Evolutionary conservation across 2,329 filamentous ascomycete species (phyloP).

Genomic region (Hypoxylon sp.): DNA sequence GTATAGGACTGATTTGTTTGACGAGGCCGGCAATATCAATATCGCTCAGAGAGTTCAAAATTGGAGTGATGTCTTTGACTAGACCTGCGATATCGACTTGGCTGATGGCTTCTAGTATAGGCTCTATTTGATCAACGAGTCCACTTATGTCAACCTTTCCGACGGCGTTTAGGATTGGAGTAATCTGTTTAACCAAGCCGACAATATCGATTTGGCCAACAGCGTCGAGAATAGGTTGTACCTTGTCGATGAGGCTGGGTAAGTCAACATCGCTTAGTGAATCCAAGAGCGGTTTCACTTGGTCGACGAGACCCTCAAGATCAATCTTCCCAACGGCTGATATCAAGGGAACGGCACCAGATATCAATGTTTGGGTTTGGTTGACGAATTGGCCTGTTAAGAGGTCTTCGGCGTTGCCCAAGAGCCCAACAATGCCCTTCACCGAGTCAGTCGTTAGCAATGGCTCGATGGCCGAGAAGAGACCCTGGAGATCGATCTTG

Average conservation of each 20-base stretch:
- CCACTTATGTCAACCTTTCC: constrained; percentile 47
- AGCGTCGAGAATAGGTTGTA: constrained; percentile 46
- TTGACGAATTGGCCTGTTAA: constrained; percentile 40
- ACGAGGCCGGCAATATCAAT: constrained; percentile 50
- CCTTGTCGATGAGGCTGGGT: constrained; percentile 47
- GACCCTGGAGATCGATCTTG: constrained; percentile 48
- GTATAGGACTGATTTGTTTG: constrained; percentile 44
- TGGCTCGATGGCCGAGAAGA: constrained; percentile 48
- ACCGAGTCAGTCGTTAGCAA: constrained; percentile 47
- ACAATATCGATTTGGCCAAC: constrained; percentile 34
- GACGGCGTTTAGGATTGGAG: constrained; percentile 40
- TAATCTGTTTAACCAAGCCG: constrained; percentile 27
- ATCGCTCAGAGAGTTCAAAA: constrained; percentile 47
- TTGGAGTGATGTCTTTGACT: constrained; percentile 47
- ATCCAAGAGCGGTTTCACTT: constrained; percentile 48
- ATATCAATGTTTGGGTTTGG: constrained; percentile 40
- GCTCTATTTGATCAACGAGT: constrained; percentile 49
- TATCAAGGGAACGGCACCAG: constrained; percentile 40
- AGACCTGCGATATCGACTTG: constrained; percentile 48
- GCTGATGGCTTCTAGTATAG: constrained; percentile 46
- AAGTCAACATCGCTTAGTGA: constrained; percentile 51
- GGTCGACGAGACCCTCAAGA: constrained; percentile 44
- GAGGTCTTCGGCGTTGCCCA: constrained; percentile 44
- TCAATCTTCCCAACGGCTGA: constrained; percentile 43
- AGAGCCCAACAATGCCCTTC: constrained; percentile 42